Conservation (phyloP, 1,139 yeast species). For the Hanseniaspora gamundiae region DNA sequence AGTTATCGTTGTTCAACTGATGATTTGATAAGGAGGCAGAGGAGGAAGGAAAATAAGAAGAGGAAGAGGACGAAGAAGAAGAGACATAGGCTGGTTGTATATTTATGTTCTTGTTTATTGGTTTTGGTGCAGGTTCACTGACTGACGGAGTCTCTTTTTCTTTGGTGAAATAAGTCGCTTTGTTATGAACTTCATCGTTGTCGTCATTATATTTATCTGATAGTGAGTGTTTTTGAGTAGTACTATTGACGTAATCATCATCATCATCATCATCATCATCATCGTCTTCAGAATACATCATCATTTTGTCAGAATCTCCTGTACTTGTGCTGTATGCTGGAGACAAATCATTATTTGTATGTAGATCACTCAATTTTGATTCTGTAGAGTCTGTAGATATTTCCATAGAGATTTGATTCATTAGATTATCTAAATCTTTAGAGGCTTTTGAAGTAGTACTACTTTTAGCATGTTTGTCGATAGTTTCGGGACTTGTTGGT, state of each 20-base stretch:
- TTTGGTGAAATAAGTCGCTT: no score
- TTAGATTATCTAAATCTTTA: slow-evolving; percentile 20
- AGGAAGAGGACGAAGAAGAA: no score
- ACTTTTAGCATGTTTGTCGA: slow-evolving; percentile 2
- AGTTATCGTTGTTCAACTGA: slow-evolving; percentile 8
- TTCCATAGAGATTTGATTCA: slow-evolving; percentile 23
- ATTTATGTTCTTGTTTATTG: no score
- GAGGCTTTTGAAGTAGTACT: slow-evolving; percentile 9
- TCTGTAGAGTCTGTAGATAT: slow-evolving; percentile 12
- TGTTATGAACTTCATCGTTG: not conserved
- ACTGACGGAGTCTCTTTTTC: not conserved
- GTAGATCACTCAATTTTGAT: no score
- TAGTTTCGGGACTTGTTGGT: not conserved
- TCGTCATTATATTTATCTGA: not conserved
- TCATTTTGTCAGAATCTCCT: slow-evolving; percentile 1
- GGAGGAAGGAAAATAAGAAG: no score
- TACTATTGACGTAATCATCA: not conserved
- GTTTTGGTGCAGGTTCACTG: slow-evolving; percentile 1
- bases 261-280: no score
- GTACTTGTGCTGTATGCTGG: no score
- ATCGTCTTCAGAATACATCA: not conserved
- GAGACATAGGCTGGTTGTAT: no score
- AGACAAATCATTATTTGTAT: no score
- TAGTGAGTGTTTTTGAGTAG: not conserved
- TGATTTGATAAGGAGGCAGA: not conserved